These are phyloP conservation scores for Neoscytalidium dimidiatum DNA, from an alignment of 2,329 filamentous ascomycete genomes.

Conservation along the genomic window DNA sequence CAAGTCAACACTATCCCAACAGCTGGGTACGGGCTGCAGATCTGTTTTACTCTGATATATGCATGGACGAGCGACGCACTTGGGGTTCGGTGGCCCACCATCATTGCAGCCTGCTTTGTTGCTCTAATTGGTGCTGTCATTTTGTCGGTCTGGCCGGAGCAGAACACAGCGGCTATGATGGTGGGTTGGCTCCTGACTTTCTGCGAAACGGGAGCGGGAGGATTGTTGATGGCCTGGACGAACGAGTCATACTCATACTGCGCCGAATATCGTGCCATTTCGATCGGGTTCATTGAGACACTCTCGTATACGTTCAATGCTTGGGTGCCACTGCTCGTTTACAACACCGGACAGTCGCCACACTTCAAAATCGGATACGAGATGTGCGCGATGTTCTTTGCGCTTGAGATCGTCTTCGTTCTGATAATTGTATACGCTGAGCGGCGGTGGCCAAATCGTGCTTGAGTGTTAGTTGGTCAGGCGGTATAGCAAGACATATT, in stretches of 20 bases:
- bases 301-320: slow-evolving; percentile 25
- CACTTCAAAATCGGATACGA: slow-evolving; percentile 29
- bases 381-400: slow-evolving; percentile 31
- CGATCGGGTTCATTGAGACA: slow-evolving; percentile 24
- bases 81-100: slow-evolving; percentile 25
- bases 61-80: slow-evolving; percentile 25
- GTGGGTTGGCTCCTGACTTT: slow-evolving; percentile 41
- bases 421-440: slow-evolving; percentile 19
- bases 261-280: slow-evolving; percentile 24
- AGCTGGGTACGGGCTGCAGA: slow-evolving; percentile 19
- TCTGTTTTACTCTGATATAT: slow-evolving; percentile 21
- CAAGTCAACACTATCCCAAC: slow-evolving; percentile 22
- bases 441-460: neutral
- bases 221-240: slow-evolving; percentile 41
- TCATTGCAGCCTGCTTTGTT: slow-evolving; percentile 26
- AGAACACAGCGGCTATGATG: slow-evolving; percentile 39
- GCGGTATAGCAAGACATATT: no score
- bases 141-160: slow-evolving; percentile 37
- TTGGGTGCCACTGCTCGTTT: slow-evolving; percentile 25
- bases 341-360: slow-evolving; percentile 24
- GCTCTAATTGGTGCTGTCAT: slow-evolving; percentile 39
- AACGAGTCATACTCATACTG: slow-evolving; percentile 24
- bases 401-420: slow-evolving; percentile 24
- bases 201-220: slow-evolving; percentile 38
- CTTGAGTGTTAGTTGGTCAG: neutral